Base-by-base conservation (phyloP, 2,329 filamentous ascomycete genomes). In the Kalmusia sp. region DNA sequence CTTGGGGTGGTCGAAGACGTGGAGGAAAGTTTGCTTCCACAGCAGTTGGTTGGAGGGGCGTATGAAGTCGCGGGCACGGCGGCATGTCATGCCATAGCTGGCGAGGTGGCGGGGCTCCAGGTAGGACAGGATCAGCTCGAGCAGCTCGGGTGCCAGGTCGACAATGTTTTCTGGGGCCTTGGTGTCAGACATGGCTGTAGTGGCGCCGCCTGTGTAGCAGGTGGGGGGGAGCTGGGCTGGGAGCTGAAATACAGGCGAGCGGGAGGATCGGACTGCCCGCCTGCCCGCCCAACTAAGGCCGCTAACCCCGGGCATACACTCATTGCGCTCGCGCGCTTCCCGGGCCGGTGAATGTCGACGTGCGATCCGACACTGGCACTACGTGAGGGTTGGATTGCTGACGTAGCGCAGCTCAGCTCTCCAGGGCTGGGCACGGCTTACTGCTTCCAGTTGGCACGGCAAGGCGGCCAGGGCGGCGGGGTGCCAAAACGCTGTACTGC, bases 1-100 rank as follows among this genome's bases (percentile, higher is more conserved):
- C 27, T 53, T 61, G n/a, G 64, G 64, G 44, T 67, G 48, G 37
- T 67, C 64, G 35, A 63, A 65, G 11, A 56, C 14, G 1, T 65
- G 59, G 4, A 64, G 44, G 38, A 65, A 67, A 3, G 54, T 48
- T 4, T 45, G 28, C 14, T 56, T 52, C 64, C 64, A 67, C 15
- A 67, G 55, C 7, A 59, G 22, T 30, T 63, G 48, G 51, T 67
- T 65, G 48, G 48, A 46, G 14, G 62, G 58, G 6, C 47, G 54
- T n/a, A 64, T 51, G 51, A 60, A 65, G 35, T 43, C 47, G 30
- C 40, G 47, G 11, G 62, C 62, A 15, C 40, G 47, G 0, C 44
- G 54, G 35, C 62, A 67, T 12, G 60, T 65, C 8, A 22, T 35
- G 15, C 54, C 62, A 40, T 65, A 65, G 25, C 31, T 24, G 37